Evolutionary conservation across 805 yeast species (phyloP), one percentile per base, ranked within the genome.

Genomic region (Lipomyces sp.): DNA sequence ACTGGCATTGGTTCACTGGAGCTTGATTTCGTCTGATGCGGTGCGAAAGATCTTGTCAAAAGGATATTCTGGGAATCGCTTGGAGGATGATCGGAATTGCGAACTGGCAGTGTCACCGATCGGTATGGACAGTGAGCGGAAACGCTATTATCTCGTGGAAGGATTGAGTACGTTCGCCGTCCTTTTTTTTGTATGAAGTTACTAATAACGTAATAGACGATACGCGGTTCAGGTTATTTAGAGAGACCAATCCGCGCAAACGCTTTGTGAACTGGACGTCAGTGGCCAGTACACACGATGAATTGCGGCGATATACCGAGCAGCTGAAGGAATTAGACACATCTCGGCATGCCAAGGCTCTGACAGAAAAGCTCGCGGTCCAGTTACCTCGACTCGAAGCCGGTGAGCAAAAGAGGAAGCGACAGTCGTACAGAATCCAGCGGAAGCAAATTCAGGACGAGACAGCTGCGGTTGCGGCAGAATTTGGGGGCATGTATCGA

Each of bases 161-260:
- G 77, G 77, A 7, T 57, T 29, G 29, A 69, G 69, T 66, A 45
- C 50, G 48, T 24, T 24, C 24, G 24, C 24, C 24, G 1, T 24
- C 13, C 32, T 33, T n/a, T 2, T 2, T 24, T 39, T 10, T 18
- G n/a, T 4, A 1, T 42, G 48, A 42, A 18, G 29, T 35, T 51
- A 39, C 60, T 58, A 57, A 70, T 66, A 11, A 48, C 15, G 13
- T 60, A 4, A 64, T 55, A 51, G 77, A 75, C 58, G 77, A 74
- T 34, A 75, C 80, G 7, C 73, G 74, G 50, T 77, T 78, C 69
- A 63, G 81, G 6, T 65, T 79, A 2, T 78, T 75, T 67, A 60
- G 72, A 5, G 75, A 77, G 65, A 70, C 78, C 11, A 69, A 69
- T 48, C 75, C 79, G 15, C 70, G 72, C 29, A 66, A 76, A 51